These are phyloP conservation scores for Setaria viridis DNA, from an alignment of 202 grass and related monocot species.

Conservation along the genomic window DNA sequence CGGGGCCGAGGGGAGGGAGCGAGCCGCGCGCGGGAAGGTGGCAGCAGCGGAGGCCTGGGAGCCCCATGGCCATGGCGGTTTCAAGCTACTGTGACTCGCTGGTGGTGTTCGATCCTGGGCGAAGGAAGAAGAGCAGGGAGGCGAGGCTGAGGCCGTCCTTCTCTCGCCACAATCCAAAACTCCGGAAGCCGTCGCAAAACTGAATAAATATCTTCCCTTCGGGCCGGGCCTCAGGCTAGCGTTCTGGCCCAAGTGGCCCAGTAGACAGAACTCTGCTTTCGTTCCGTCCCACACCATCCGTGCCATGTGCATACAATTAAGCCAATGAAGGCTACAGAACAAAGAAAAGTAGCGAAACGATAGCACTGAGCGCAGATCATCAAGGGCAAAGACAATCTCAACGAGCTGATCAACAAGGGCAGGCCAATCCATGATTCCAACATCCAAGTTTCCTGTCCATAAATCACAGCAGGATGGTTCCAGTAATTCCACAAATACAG, in stretches of 20 bases:
- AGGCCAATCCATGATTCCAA: background rate
- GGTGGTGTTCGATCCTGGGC: background rate
- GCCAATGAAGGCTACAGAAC: background rate
- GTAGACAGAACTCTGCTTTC: background rate
- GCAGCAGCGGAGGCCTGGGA: slow-evolving; percentile 42
- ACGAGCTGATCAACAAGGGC: background rate
- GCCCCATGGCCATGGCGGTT: slow-evolving; percentile 51
- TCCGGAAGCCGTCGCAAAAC: background rate
- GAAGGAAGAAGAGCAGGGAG: background rate
- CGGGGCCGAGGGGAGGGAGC: slow-evolving; percentile 9
- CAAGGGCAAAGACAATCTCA: background rate
- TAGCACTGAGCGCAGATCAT: background rate
- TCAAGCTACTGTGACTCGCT: background rate
- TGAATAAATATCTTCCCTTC: slow-evolving; percentile 30
- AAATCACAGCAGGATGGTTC: slow-evolving; percentile 37
- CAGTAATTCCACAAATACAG: slow-evolving; percentile 31
- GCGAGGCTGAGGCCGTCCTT: background rate
- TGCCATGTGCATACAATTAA: background rate
- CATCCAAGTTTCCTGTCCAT: slow-evolving; percentile 1
- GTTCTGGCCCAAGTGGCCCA: background rate
- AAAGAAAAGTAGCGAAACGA: background rate
- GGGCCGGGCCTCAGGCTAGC: background rate
- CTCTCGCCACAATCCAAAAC: slow-evolving; percentile 30
- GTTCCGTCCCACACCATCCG: background rate
- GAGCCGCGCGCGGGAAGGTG: slow-evolving; percentile 2